Base-by-base conservation (phyloP, 352 stramenopile species). In the Phytopythium cucurbitacearum region DNA sequence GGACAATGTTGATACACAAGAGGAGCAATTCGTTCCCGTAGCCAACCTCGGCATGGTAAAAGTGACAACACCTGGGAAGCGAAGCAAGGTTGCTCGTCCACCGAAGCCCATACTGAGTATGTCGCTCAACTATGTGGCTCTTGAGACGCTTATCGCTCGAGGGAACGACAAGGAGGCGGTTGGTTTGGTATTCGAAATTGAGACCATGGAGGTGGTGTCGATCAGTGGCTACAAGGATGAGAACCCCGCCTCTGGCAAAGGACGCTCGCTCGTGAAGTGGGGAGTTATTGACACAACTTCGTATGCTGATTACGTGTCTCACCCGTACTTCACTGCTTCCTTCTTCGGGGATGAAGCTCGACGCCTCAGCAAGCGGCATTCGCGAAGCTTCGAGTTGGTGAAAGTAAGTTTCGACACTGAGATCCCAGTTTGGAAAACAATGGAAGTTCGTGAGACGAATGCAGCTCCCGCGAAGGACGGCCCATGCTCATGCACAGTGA, bases 21-120 rank as follows among this genome's bases (percentile, higher is more conserved):
- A 85, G 38, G 79, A 91, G 47, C 63, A 87, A 40, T 60, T 88
- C 5, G 78, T 94, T 38, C 85, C 85, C 16, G 85, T 94, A 32
- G 85, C 85, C 48, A 92, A 93, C 57, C 56, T 94, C 36, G 85
- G 85, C 8, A 73, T 94, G 37, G 85, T 94, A 5, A 77, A 78
- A 46, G 73, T 94, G 16, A 64, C 66, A 10, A 39, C 70, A 47
- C 55, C 80, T 38, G 62, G 59, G 35, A 70, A 41, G 37, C 75
- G 69, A 50, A 67, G 51, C 50, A 83, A 71, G 42, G 51, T 88
- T 0, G 83, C 74, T 16, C 77, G 78, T 46, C 72, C 82, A n/a
- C 74, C 85, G 9, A 53, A 62, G 13, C 76, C 82, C 32, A 76
- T 93, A 38, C 67, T 81, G 15, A 63, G 65, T 4, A 65, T 93